Evolutionary conservation across 257 asterid species (phyloP).

Genomic region (Solanum phureja): DNA sequence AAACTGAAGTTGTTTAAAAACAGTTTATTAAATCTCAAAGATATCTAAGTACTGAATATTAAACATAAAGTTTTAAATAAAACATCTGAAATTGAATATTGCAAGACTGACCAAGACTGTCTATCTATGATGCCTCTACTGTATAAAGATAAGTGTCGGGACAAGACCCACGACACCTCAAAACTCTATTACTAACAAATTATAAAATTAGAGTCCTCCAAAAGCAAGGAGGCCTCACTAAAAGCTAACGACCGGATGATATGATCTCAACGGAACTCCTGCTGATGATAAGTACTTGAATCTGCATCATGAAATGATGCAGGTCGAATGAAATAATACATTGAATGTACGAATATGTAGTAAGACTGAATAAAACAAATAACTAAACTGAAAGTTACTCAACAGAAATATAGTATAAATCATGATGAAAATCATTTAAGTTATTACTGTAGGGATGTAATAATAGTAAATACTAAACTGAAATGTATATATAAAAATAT

Average conservation of each 20-base stretch:
- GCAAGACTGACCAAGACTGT: neutral
- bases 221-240: neutral
- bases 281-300: neutral
- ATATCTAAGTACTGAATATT: too few relatives aligned
- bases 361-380: too few relatives aligned
- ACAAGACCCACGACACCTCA: neutral
- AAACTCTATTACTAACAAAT: neutral
- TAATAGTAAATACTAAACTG: neutral
- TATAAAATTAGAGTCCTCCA: neutral
- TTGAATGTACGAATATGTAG: neutral
- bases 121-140: neutral
- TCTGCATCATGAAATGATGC: neutral
- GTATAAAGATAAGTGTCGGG: neutral
- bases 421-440: neutral
- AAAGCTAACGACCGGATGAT: neutral
- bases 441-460: neutral
- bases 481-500: too few relatives aligned
- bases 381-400: neutral
- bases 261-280: neutral
- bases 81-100: too few relatives aligned
- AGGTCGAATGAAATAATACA: neutral
- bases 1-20: neutral
- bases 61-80: too few relatives aligned
- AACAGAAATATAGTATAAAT: too few relatives aligned
- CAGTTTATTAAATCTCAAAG: neutral